Conservation (phyloP, 1,284 basidiomycete species). For the Boletellus dicymbophilus region DNA sequence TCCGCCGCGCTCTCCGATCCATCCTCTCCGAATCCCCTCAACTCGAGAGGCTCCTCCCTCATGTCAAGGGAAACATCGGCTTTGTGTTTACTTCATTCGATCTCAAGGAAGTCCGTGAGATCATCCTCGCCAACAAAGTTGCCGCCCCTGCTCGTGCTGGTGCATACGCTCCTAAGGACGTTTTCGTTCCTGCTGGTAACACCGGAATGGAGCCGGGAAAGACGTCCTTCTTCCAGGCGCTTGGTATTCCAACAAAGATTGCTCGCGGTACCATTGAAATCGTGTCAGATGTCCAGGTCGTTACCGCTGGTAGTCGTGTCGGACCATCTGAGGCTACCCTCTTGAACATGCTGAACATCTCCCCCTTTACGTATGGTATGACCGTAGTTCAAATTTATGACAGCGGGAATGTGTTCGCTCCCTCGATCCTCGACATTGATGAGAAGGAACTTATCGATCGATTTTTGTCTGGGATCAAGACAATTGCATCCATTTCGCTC, state of each 20-base stretch:
- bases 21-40: constrained; percentile 90
- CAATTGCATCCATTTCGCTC: constrained; percentile 94
- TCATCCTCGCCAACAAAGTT: constrained; percentile 96
- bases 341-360: constrained; percentile 99
- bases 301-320: constrained; percentile 89
- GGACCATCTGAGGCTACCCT: constrained; percentile 97
- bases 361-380: constrained; percentile 99
- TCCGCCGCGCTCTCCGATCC: constrained; percentile 94
- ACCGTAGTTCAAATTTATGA: constrained; percentile 94
- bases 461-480: constrained; percentile 93
- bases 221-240: constrained; percentile 99
- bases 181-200: constrained; percentile 93
- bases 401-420: constrained; percentile 88
- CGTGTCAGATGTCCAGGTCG: constrained; percentile 96
- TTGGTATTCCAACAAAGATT: constrained; percentile 99
- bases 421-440: constrained; percentile 92
- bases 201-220: constrained; percentile 99
- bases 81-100: constrained; percentile 97
- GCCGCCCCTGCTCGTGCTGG: constrained; percentile 98
- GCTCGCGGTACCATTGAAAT: constrained; percentile 99
- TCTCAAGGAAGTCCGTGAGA: constrained; percentile 92
- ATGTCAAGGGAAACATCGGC: constrained; percentile 97
- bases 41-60: constrained; percentile 95
- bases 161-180: constrained; percentile 92
- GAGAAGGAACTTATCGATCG: constrained; percentile 90